Conservation (phyloP, 2,329 filamentous ascomycete species). For the Rutstroemia sydowiana region DNA sequence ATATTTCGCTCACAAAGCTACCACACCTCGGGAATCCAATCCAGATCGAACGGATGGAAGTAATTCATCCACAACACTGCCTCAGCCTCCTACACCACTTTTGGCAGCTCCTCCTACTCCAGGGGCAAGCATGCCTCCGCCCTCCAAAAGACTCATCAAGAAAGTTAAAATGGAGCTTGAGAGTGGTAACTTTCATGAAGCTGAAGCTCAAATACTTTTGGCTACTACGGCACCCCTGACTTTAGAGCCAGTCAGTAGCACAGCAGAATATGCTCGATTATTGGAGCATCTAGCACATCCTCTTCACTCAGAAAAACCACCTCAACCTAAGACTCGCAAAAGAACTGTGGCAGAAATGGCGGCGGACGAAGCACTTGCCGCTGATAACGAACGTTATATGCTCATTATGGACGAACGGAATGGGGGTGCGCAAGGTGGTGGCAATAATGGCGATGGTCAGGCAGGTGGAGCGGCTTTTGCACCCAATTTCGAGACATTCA, state of each 20-base stretch:
- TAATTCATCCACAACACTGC: constrained; percentile 36
- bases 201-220: constrained; percentile 69
- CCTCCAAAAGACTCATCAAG: constrained; percentile 64
- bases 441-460: constrained; percentile 65
- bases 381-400: constrained; percentile 87
- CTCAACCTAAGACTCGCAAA: constrained; percentile 83
- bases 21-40: constrained; percentile 41
- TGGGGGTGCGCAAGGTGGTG: constrained; percentile 48
- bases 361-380: constrained; percentile 85
- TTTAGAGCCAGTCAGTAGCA: constrained; percentile 65
- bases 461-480: constrained; percentile 69
- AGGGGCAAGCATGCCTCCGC: constrained; percentile 46
- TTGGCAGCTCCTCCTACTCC: constrained; percentile 53
- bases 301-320: constrained; percentile 67
- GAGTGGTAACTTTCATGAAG: constrained; percentile 61
- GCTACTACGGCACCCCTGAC: constrained; percentile 68
- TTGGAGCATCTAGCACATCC: constrained; percentile 69
- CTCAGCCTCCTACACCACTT: constrained; percentile 56
- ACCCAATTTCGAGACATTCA: constrained; percentile 83
- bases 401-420: constrained; percentile 79
- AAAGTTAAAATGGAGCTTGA: constrained; percentile 69
- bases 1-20: constrained; percentile 63
- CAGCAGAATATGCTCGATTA: constrained; percentile 62
- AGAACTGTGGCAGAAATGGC: constrained; percentile 91
- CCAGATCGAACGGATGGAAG: constrained; percentile 32